Evolutionary conservation across 148 eudicot genomes (phyloP).

Genomic region (Rhododendron kiyosumense): DNA sequence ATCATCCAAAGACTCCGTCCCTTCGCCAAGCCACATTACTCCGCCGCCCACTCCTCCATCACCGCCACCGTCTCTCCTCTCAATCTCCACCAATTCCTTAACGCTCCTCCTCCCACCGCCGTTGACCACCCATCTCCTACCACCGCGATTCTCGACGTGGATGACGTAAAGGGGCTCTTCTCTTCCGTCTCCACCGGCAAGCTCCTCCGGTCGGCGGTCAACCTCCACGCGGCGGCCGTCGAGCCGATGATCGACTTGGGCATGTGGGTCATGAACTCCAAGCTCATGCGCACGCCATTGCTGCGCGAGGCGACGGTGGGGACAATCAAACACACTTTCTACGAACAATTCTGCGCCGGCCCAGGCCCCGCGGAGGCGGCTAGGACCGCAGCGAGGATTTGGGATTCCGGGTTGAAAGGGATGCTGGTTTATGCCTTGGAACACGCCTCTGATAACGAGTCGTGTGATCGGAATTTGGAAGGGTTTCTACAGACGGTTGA

Average conservation of each 20-base stretch:
- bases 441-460: slow-evolving; percentile 55
- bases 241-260: slow-evolving; percentile 67
- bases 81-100: slow-evolving; percentile 8
- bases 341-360: slow-evolving; percentile 82
- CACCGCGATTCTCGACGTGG: slow-evolving; percentile 25
- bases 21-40: slow-evolving; percentile 30
- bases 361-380: slow-evolving; percentile 41
- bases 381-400: slow-evolving; percentile 31
- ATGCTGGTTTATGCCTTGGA: slow-evolving; percentile 87
- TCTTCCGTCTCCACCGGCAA: slow-evolving; percentile 39
- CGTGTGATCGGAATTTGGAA: slow-evolving; percentile 53
- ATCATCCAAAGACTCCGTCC: slow-evolving; percentile 27
- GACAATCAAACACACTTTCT: slow-evolving; percentile 41
- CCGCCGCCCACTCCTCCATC: slow-evolving; percentile 32
- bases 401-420: slow-evolving; percentile 48
- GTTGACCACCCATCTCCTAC: neutral
- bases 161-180: slow-evolving; percentile 43
- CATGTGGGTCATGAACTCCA: slow-evolving; percentile 59
- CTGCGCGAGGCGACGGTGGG: slow-evolving; percentile 29
- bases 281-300: slow-evolving; percentile 35
- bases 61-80: slow-evolving; percentile 26
- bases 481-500: slow-evolving; percentile 52
- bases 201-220: slow-evolving; percentile 41
- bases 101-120: neutral
- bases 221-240: slow-evolving; percentile 39